Conservation (phyloP, 768 basidiomycete genomes). For the Tricholoma sp. region DNA sequence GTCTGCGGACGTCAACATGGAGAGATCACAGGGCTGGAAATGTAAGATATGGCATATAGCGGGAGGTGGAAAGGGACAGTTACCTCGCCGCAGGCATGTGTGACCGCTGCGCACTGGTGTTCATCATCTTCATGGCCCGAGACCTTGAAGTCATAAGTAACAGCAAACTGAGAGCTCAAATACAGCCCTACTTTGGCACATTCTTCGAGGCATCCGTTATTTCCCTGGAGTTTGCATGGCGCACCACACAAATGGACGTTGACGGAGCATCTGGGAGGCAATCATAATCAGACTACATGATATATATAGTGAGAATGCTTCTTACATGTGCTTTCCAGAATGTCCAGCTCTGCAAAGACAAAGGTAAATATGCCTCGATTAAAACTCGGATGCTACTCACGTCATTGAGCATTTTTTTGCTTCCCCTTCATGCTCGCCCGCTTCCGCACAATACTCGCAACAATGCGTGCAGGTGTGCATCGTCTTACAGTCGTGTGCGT, state of each 20-base stretch:
- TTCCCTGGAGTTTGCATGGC: slow-evolving; percentile 39
- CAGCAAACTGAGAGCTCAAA: neutral
- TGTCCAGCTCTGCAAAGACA: neutral
- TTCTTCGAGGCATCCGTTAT: slow-evolving; percentile 43
- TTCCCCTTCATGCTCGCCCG: slow-evolving; percentile 23
- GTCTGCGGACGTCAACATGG: slow-evolving; percentile 12
- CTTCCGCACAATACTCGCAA: slow-evolving; percentile 36
- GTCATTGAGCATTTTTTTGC: slow-evolving; percentile 35
- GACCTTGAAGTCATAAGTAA: slow-evolving; percentile 25
- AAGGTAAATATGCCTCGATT: neutral
- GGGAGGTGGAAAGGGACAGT: slow-evolving; percentile 25
- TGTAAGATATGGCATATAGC: slow-evolving; percentile 14
- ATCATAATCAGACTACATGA: neutral
- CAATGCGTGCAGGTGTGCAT: slow-evolving; percentile 39
- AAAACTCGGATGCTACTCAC: neutral
- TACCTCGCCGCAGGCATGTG: slow-evolving; percentile 56
- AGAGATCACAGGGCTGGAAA: neutral
- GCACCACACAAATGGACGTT: slow-evolving; percentile 51
- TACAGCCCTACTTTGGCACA: slow-evolving; percentile 42
- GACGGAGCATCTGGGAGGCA: slow-evolving; percentile 41
- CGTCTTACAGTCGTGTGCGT: slow-evolving; percentile 45
- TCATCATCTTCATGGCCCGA: slow-evolving; percentile 42
- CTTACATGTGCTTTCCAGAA: slow-evolving; percentile 2
- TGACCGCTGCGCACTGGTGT: slow-evolving; percentile 48
- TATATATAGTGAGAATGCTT: neutral